These are phyloP conservation scores for Akanthomyces uredinophilus DNA, from an alignment of 2,329 filamentous ascomycete species.

Conservation along the genomic window DNA sequence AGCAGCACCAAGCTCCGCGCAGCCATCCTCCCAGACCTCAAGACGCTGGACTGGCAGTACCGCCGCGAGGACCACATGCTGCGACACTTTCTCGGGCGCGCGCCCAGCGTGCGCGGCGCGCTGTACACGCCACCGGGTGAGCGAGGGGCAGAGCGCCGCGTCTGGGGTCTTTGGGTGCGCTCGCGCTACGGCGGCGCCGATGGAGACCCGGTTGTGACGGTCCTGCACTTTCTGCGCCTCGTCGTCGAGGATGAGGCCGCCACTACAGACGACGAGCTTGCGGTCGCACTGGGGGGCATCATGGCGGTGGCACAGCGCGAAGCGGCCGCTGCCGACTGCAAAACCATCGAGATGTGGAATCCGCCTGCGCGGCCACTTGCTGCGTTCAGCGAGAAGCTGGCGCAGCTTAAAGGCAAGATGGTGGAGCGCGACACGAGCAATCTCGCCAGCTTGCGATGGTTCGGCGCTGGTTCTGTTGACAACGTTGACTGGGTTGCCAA, in stretches of 20 bases:
- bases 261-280: constrained; percentile 38
- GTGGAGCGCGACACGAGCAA: constrained; percentile 59
- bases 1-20: constrained; percentile 27
- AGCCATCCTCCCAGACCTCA: constrained; percentile 28
- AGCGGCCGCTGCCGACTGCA: constrained; percentile 66
- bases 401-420: constrained; percentile 44
- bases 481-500: constrained; percentile 67
- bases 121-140: constrained; percentile 46
- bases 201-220: constrained; percentile 52
- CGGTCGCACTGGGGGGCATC: constrained; percentile 54
- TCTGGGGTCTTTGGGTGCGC: constrained; percentile 71
- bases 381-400: constrained; percentile 37
- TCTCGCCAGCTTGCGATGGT: constrained; percentile 69
- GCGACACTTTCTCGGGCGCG: constrained; percentile 51
- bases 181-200: constrained; percentile 56
- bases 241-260: constrained; percentile 55
- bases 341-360: constrained; percentile 77
- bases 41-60: constrained; percentile 53
- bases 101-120: constrained; percentile 64
- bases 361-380: constrained; percentile 51
- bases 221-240: constrained; percentile 63
- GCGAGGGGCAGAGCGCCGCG: constrained; percentile 42
- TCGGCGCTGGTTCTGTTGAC: constrained; percentile 47
- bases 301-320: constrained; percentile 63
- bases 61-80: constrained; percentile 76